Base-by-base conservation (phyloP, 805 yeast species). In the Starmera pachycereana region DNA sequence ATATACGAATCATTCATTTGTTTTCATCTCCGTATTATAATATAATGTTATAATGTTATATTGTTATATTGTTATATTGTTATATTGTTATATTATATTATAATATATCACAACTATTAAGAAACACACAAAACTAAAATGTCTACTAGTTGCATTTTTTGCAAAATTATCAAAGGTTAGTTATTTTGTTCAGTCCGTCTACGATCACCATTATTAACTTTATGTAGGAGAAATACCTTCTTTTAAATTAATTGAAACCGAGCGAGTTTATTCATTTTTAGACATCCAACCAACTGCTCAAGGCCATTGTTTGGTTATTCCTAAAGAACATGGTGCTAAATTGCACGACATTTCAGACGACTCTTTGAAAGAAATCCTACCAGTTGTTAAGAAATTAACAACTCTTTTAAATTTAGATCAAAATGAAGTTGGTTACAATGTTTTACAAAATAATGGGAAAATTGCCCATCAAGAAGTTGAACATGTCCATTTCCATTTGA, bases 401-500 rank as follows among this genome's bases (percentile, higher is more conserved):
- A 72, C 75, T 48, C 82, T 83, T 6, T 66, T 85, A 45, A 81
- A 74, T 4, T 69, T 81, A 47, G 81, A 80, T 44, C 75, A 83
- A 32, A 71, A 75, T 12, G 72, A 87, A 14, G 69, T 63, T 37
- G 95, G 95, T 35, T 90, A 90, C 71, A 90, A 90, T 57, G 59
- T 90, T 16, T 67, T 90, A 49, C 97, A 89, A 62, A 92, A 90
- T 70, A 92, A 90, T 52, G 97, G 97, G 37, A 66, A 85, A 57
- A 79, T 89, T 55, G 98, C 97, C 11, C 97, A 92, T 58, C 98
- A 90, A 66, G 81, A 73, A 41, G 97, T 92, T 42, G 92, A 84
- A 50, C 98, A 90, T 59, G 97, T 92, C 43, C 98, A 90, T 61
- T 84, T 92, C 74, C 98, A 90, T 61, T 76, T 90, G 60, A 90